Base-by-base conservation (phyloP, 352 stramenopile genomes). In the Globisporangium emineosum region DNA sequence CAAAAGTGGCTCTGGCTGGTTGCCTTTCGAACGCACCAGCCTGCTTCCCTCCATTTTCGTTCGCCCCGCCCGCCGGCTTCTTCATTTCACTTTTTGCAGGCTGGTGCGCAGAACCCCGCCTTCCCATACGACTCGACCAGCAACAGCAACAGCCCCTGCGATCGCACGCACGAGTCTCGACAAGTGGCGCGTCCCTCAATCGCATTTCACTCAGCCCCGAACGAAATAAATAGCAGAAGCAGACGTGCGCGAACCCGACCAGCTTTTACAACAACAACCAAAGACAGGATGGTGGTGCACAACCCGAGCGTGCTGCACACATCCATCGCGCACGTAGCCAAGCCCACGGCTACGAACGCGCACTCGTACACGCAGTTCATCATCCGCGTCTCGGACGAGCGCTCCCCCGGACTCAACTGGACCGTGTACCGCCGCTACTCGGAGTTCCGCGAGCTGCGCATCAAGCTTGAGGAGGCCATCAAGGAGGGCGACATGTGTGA, bases 361-460 rank as follows among this genome's bases (percentile, higher is more conserved):
- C 87, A 96, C 69, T 76, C 79, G 35, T 80, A 88, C 66, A 91
- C 87, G 54, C 87, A 96, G 67, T 96, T 90, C 67, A 70, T 93
- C 45, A 87, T 96, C 67, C 76, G 83, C 70, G 87, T 96, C 42
- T 92, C 83, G 54, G 87, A 96, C 59, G 82, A 91, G 64, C 87
- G 87, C 65, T 85, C 71, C 15, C 70, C 77, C 0, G 76, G 74
- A 7, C 76, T 91, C 51, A 74, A 91, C 55, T 96, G 87, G 87
- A 90, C 79, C 29, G 84, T 96, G 57, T 91, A 93, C 70, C 82
- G 86, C 2, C 85, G 87, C 54, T 96, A 85, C 74, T 93, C 83
- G 19, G 87, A 94, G 71, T 96, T 96, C 65, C 87, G 86, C 42
- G 75, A 76, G 27, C 81, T 96, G 66, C 81, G 83, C 23, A 61